A percentile compares a stretch with the other conserved stretches of the same genome.
Evolutionary conservation across 768 basidiomycete genomes (phyloP).

Genomic region (Trametes gibbosa): DNA sequence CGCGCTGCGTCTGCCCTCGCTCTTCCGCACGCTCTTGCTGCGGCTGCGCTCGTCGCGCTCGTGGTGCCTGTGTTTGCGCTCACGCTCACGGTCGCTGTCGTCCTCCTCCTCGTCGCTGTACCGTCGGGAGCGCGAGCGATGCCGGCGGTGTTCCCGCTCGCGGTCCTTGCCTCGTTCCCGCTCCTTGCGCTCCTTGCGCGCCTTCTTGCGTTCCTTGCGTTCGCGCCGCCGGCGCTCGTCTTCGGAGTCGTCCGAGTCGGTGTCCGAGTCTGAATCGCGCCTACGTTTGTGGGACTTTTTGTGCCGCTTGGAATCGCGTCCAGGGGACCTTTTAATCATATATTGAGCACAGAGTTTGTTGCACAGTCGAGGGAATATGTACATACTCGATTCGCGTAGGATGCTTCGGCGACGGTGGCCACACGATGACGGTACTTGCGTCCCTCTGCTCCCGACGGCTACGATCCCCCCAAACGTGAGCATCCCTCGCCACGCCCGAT

Average conservation of each 20-base stretch:
- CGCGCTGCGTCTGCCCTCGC: slow-evolving; percentile 27
- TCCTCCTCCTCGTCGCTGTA: slow-evolving; percentile 30
- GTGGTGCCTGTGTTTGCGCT: slow-evolving; percentile 28
- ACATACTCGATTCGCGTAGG: slow-evolving; percentile 46
- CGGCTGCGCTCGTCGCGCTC: slow-evolving; percentile 31
- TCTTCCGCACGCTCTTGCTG: slow-evolving; percentile 29
- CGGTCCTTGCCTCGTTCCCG: slow-evolving; percentile 38
- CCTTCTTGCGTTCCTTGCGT: slow-evolving; percentile 59
- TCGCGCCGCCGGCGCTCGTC: slow-evolving; percentile 57
- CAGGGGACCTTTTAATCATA: slow-evolving; percentile 46
- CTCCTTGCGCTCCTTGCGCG: slow-evolving; percentile 48
- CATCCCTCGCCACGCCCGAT: not conserved
- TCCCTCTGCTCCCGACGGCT: slow-evolving; percentile 75
- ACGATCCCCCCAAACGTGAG: not conserved
- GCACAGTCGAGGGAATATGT: slow-evolving; percentile 38
- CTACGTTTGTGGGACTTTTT: slow-evolving; percentile 58
- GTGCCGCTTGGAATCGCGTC: slow-evolving; percentile 48
- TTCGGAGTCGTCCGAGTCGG: slow-evolving; percentile 48
- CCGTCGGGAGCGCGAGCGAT: slow-evolving; percentile 33
- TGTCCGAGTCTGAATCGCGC: slow-evolving; percentile 42
- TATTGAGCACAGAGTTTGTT: not conserved
- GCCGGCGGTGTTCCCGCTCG: slow-evolving; percentile 27
- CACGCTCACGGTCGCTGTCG: slow-evolving; percentile 32
- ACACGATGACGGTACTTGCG: slow-evolving; percentile 55
- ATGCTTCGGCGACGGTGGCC: slow-evolving; percentile 80